Evolutionary conservation across 208 protist species (phyloP), one percentile per base, ranked within the genome.

Genomic region (Leishmania major): DNA sequence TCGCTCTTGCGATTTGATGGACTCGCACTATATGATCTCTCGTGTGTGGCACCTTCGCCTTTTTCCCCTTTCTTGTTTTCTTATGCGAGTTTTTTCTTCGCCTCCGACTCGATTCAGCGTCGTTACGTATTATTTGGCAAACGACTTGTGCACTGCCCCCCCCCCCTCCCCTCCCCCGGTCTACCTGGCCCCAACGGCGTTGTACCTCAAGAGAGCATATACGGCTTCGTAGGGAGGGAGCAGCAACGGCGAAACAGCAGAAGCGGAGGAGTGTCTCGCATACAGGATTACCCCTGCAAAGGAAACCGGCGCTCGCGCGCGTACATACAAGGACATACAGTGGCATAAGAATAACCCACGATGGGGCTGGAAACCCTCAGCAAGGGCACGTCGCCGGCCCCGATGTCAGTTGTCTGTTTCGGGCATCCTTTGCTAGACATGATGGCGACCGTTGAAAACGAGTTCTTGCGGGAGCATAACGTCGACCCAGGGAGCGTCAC

Each of bases 371-470:
- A 86, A 11, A 53, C 45, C 43, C 19, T 31, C 49, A 31, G 43
- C 69, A 66, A 67, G 3, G 67, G 62, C 35, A 64, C 67, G 8
- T 31, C 40, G 49, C 31, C 71, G 19, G 53, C 40, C 53, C 19
- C 73, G 5, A 64, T 77, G 17, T 82, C 78, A 47, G 55, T 94
- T 37, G 19, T 97, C 73, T 94, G 93, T 84, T 91, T 97, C 60
- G 94, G 94, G 5, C 92, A 99, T 88, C 99, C 99, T 35, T 90
- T 99, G 73, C 91, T 99, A 43, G 99, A 99, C 88, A 98, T 99
- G 85, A 98, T 97, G 40, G 95, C 97, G 19, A 84, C 91, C 19
- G 98, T 99, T n/a, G 84, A 91, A 47, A 81, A 85, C 5, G 89
- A 83, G 2, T 88, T 99, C 25, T 80, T 99, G 59, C 72, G 76